These are phyloP conservation scores for Cladophialophora immunda DNA, from an alignment of 2,329 filamentous ascomycete genomes.

Conservation along the genomic window DNA sequence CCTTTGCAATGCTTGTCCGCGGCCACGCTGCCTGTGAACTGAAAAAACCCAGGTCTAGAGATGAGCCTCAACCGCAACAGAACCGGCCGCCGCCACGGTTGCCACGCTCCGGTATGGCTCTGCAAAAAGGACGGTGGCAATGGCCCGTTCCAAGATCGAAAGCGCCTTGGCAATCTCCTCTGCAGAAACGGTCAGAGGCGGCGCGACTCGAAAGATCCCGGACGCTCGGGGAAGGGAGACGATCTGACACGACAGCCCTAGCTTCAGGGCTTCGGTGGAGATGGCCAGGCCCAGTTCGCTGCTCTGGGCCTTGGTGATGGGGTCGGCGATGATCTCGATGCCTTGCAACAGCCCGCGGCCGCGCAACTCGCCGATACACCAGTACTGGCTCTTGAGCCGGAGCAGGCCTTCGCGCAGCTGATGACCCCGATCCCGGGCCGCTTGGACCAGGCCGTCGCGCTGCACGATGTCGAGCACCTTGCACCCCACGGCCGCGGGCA, in stretches of 20 bases:
- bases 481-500: conserved; percentile 66
- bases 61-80: too few species aligned
- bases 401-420: conserved; percentile 59
- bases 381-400: conserved; percentile 59
- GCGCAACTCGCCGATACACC: conserved; percentile 69
- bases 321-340: conserved; percentile 65
- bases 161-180: conserved; percentile 25
- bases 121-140: not conserved
- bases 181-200: conserved; percentile 48
- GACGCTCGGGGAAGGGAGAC: conserved; percentile 63
- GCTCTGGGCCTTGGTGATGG: conserved; percentile 57
- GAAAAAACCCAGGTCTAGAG: too few species aligned
- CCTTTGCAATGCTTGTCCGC: too few species aligned
- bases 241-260: conserved; percentile 58
- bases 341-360: conserved; percentile 67
- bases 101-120: not conserved
- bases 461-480: conserved; percentile 70
- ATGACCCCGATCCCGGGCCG: conserved; percentile 55
- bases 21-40: too few species aligned
- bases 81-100: too few species aligned
- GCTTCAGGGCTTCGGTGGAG: conserved; percentile 56
- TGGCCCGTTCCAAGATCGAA: conserved; percentile 21
- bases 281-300: conserved; percentile 58
- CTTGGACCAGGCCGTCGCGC: conserved; percentile 63
- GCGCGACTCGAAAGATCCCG: conserved; percentile 66